Evolutionary conservation across 805 yeast species (phyloP), one percentile per base, ranked within the genome.

Genomic region (Metschnikowia henanensis): DNA sequence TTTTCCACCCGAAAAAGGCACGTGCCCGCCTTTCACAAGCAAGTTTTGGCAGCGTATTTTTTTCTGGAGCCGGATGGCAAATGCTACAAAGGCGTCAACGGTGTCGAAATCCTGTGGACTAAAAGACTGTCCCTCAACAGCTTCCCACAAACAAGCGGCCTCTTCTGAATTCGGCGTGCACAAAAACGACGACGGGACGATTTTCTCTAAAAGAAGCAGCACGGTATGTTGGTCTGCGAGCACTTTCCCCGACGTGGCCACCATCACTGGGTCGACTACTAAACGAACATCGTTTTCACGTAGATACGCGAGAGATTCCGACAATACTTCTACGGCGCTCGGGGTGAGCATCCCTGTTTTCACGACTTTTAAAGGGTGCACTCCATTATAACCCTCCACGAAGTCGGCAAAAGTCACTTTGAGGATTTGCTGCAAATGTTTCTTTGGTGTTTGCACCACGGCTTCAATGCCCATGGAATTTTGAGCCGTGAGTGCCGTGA

Each of bases 241-340:
- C 3, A 66, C 58, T 16, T 79, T 74, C 1, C 96, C 96, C 0
- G 94, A 80, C 0, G 96, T 87, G 3, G 94, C 81, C 8, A 84
- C 81, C 78, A 89, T 76, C 5, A 89, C 96, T 0, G 97, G 95
- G 59, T 89, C 97, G 33, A 89, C 71, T 1, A 87, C 80, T 17
- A 88, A 52, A 44, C 56, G 59, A 19, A 70, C 55, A 0, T 44
- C 41, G 12, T 54, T 39, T 5, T 52, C 33, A 4, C 65, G 57
- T 29, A 71, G 62, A 25, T 60, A 52, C 1, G 53, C 57, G 21
- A 79, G 46, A 37, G 65, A 62, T 6, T 63, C 64, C 4, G 59
- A 50, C 32, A 86, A 63, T 0, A 73, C 77, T 2, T 62, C 64
- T 10, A 82, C 72, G 0, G 87, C 81, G 25, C 73, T 81, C 1